Conservation (phyloP, 1,139 yeast species). For the Fermentozyma sake region DNA sequence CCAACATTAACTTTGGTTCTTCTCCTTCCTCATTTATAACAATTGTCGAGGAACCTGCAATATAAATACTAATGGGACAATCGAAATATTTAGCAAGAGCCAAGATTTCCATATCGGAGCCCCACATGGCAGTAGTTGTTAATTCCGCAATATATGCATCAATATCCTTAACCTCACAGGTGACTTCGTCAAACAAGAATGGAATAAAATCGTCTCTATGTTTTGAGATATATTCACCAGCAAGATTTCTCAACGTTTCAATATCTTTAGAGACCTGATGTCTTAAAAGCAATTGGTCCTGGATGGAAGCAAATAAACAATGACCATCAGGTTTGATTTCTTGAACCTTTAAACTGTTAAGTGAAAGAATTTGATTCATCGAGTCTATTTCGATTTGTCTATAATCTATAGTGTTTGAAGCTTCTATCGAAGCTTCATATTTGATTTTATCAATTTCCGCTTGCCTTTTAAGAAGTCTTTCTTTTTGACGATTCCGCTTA, state of each 20-base stretch:
- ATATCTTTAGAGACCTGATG: constrained; percentile 25
- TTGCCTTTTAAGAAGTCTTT: constrained; percentile 69
- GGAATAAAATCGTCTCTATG: constrained; percentile 75
- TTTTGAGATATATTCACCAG: constrained; percentile 61
- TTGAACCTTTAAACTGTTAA: constrained; percentile 45
- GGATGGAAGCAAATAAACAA: constrained; percentile 81
- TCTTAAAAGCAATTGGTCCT: constrained; percentile 65
- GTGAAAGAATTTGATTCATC: constrained; percentile 48
- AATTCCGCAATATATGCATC: constrained; percentile 68
- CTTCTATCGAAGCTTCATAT: constrained; percentile 70
- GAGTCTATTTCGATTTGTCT: constrained; percentile 67
- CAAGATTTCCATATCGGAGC: constrained; percentile 87
- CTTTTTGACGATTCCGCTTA: constrained; percentile 76
- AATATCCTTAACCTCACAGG: constrained; percentile 57
- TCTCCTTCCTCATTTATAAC: constrained; percentile 34
- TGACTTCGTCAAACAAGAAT: constrained; percentile 73
- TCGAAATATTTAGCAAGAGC: constrained; percentile 68
- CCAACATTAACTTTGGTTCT: constrained; percentile 58
- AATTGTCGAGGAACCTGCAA: constrained; percentile 65
- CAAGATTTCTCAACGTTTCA: constrained; percentile 52
- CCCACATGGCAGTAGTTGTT: constrained; percentile 84
- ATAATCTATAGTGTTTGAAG: constrained; percentile 59
- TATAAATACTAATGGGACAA: constrained; percentile 69
- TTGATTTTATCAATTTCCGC: constrained; percentile 62
- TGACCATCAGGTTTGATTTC: constrained; percentile 92